A percentile compares a stretch with the other conserved stretches of the same genome.
phyloP scores from a whole-genome alignment of 202 grass and related monocot genomes.

The Alloteropsis angusta region DNA sequence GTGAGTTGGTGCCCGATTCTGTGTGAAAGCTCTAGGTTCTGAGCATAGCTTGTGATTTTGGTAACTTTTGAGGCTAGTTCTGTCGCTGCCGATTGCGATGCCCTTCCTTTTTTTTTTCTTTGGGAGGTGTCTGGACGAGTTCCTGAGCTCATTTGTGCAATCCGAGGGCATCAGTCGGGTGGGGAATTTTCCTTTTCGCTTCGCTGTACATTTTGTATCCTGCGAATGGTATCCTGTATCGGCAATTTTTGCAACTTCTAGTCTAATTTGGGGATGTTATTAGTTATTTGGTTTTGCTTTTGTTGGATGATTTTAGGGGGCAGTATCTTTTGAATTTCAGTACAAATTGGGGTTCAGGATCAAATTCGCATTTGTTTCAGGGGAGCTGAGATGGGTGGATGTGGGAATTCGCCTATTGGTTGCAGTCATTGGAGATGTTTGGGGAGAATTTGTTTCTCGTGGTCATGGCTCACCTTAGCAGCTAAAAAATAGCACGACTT shows the following conservation, averaged over 20 bases:
- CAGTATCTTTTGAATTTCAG: neutral
- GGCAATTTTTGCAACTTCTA: neutral
- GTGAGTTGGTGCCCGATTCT: constrained; percentile 40
- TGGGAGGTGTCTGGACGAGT: neutral
- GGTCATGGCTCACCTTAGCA: neutral
- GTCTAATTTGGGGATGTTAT: neutral
- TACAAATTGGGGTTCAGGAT: neutral
- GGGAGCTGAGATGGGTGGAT: neutral
- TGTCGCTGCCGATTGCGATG: neutral
- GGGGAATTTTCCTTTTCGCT: neutral
- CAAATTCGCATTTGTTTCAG: neutral
- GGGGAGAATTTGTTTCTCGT: neutral
- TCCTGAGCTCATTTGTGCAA: neutral
- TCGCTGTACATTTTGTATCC: neutral
- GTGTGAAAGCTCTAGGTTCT: neutral
- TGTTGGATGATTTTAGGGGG: neutral
- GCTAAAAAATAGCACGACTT: neutral
- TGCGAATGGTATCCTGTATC: neutral
- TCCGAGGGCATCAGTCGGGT: neutral
- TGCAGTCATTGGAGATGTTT: neutral
- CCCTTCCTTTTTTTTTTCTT: neutral
- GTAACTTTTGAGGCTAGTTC: neutral
- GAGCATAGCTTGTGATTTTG: neutral
- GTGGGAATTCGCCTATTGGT: neutral
- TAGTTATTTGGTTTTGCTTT: too few relatives aligned